Base-by-base conservation (phyloP, 2,329 filamentous ascomycete species). In the Aureobasidium sp. region DNA sequence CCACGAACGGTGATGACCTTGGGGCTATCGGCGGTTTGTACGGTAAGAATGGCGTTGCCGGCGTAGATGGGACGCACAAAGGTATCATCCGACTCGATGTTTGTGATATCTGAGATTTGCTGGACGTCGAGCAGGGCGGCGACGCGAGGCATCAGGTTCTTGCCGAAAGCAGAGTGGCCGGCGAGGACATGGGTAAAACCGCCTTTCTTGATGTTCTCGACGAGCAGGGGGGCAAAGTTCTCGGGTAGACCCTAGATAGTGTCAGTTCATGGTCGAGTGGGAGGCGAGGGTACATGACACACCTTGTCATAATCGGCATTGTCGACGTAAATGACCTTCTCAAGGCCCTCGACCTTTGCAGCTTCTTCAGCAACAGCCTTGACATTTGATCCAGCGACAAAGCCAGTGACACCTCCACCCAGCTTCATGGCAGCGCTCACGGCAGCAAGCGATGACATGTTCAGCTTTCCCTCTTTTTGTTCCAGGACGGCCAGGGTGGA, bases 1-100 rank as follows among this genome's bases (percentile, higher is more conserved):
- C 91, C 92, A 71, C 94, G 88, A 66, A 97, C 88, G 39, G 94
- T 99, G 70, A 99, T 83, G 59, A 97, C 74, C 78, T 97, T 99
- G 74, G 91, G 84, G 16, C 81, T 73, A 71, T 99, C 94, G 65
- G 84, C 84, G 3, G 91, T 96, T 76, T 97, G 90, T 62, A 99
- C 92, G 10, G 94, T 99, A 39, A 95, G 85, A 71, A 99, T 96
- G 51, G 93, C 94, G 73, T 99, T 99, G 60, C 94, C 94, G 62
- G 94, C 94, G 75, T 99, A 99, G 71, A 99, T 97, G 32, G 94
- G 93, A 62, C 94, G 89, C 60, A 97, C 88, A 71, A 99, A 99
- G 13, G 91, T 82, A 74, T 93, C 92, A 75, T 96, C 92, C 75
- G 85, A 85, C 76, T 97, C 86, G 71, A 99, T 88, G 1, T 77